These are phyloP conservation scores for Pseudognaphalium luteoalbum DNA, from an alignment of 129 eudicot species.

Conservation along the genomic window DNA sequence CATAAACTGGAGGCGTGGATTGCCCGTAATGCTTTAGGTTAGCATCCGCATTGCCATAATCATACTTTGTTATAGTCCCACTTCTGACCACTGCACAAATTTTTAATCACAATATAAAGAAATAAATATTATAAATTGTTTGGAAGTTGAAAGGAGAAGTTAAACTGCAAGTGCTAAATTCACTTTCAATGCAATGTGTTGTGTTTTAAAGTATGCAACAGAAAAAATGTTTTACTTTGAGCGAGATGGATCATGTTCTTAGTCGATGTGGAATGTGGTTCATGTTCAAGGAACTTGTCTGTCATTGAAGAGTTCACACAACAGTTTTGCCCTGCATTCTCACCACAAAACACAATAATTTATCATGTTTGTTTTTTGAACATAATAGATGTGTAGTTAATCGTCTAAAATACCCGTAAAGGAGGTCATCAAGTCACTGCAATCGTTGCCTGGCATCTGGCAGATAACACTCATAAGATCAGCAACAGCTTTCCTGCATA, in stretches of 20 bases:
- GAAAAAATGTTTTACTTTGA: slow-evolving; percentile 53
- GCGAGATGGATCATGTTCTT: slow-evolving; percentile 97
- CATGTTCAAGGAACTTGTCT: slow-evolving; percentile 49
- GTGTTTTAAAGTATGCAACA: background rate
- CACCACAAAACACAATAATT: slow-evolving; percentile 5
- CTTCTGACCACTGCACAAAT: slow-evolving; percentile 59
- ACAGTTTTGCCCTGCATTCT: slow-evolving; percentile 66
- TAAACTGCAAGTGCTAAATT: background rate
- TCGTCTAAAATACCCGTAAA: slow-evolving; percentile 52
- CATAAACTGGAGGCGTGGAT: slow-evolving; percentile 62
- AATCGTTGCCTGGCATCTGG: slow-evolving; percentile 47
- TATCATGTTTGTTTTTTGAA: background rate
- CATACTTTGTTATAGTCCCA: slow-evolving; percentile 67
- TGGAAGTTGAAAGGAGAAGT: background rate
- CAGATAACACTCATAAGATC: slow-evolving; percentile 59
- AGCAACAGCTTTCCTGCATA: slow-evolving; percentile 48
- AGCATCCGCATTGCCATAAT: slow-evolving; percentile 50
- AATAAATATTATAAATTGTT: background rate
- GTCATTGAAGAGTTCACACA: slow-evolving; percentile 75
- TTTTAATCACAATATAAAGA: slow-evolving; percentile 1
- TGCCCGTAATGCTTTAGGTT: slow-evolving; percentile 68
- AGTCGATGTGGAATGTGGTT: slow-evolving; percentile 78
- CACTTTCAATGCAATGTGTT: background rate
- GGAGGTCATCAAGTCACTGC: slow-evolving; percentile 54
- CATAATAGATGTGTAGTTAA: background rate